Conservation (phyloP, 108 stramenopile species). For the Nitzschia sp. region DNA sequence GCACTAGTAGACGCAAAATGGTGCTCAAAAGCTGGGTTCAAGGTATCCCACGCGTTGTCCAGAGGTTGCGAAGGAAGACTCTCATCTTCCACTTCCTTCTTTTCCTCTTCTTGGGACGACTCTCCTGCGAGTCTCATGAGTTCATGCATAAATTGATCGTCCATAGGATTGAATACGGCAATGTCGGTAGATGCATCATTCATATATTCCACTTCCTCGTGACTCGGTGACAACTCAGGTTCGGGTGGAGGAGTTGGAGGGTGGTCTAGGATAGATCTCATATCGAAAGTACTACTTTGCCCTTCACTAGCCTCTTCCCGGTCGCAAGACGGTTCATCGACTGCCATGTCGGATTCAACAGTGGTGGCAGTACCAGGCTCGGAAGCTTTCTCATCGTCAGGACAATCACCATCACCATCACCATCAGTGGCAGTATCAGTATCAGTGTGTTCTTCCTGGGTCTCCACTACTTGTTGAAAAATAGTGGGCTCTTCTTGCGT, state of each 20-base stretch:
- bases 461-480: too few relatives aligned
- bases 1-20: not conserved
- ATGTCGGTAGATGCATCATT: not conserved
- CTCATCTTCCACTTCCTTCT: constrained; percentile 17
- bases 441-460: too few relatives aligned
- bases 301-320: not conserved
- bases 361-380: not conserved
- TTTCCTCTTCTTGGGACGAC: constrained; percentile 3
- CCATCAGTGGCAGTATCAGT: too few relatives aligned
- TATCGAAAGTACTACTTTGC: constrained; percentile 23
- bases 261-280: constrained; percentile 27
- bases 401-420: too few relatives aligned
- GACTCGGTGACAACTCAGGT: not conserved
- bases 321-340: not conserved
- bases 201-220: not conserved
- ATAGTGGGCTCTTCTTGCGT: too few relatives aligned
- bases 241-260: constrained; percentile 10
- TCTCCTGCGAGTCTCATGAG: not conserved
- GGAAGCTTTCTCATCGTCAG: not conserved
- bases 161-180: not conserved
- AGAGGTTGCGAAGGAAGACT: not conserved
- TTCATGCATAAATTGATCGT: not conserved
- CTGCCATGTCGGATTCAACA: not conserved
- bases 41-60: constrained; percentile 12
- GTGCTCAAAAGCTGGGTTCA: constrained; percentile 1